phyloP scores from a whole-genome alignment of 768 basidiomycete species.

The Tricholoma hemisulphureum region DNA sequence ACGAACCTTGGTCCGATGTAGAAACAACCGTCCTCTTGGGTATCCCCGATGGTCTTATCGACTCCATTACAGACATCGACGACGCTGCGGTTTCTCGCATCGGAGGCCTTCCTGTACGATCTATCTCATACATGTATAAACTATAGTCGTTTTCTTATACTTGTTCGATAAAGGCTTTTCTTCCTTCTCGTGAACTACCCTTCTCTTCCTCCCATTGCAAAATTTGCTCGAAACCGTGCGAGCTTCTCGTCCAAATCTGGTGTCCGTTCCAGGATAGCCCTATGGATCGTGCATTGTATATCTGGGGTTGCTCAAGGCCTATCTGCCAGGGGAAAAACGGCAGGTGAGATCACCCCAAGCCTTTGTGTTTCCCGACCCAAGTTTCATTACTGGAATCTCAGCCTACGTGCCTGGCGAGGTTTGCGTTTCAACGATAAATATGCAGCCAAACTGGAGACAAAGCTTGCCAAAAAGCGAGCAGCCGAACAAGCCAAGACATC shows the following conservation, averaged over 20 bases:
- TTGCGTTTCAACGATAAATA: slow-evolving; percentile 71
- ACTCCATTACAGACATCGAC: slow-evolving; percentile 52
- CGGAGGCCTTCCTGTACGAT: slow-evolving; percentile 87
- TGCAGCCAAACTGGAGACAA: slow-evolving; percentile 67
- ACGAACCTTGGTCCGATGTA: slow-evolving; percentile 50
- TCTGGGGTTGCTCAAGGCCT: slow-evolving; percentile 76
- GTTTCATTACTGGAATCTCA: slow-evolving; percentile 27
- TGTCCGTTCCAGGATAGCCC: slow-evolving; percentile 85
- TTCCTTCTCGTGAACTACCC: slow-evolving; percentile 61
- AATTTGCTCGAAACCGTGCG: slow-evolving; percentile 70
- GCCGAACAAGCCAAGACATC: slow-evolving; percentile 38
- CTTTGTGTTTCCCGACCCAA: slow-evolving; percentile 11
- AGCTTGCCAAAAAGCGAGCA: slow-evolving; percentile 40
- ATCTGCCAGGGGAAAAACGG: slow-evolving; percentile 74
- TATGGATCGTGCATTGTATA: slow-evolving; percentile 80
- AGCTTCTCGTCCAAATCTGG: slow-evolving; percentile 85
- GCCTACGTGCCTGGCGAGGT: slow-evolving; percentile 81
- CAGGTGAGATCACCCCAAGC: slow-evolving; percentile 52
- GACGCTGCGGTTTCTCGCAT: slow-evolving; percentile 88
- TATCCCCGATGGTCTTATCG: slow-evolving; percentile 72
- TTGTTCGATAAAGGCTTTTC: slow-evolving; percentile 62
- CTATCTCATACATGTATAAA: slow-evolving; percentile 47
- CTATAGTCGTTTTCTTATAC: slow-evolving; percentile 45
- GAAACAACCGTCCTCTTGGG: slow-evolving; percentile 79
- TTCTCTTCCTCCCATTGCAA: slow-evolving; percentile 68